Evolutionary conservation across 148 eudicot genomes (phyloP).

Genomic region (Rhododendron molle): DNA sequence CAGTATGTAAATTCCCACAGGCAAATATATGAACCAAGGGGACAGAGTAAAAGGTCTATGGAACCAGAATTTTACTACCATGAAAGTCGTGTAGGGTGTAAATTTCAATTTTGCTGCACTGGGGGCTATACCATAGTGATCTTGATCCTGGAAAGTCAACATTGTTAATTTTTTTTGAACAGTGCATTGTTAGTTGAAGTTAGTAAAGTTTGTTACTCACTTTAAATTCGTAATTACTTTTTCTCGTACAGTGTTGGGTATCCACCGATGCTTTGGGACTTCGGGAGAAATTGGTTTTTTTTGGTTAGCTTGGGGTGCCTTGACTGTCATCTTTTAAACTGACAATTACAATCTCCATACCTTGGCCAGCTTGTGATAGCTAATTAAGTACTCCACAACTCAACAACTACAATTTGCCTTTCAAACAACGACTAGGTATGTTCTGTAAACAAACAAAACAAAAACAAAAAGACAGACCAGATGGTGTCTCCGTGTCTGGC

Average conservation of each 20-base stretch:
- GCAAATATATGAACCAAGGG: neutral
- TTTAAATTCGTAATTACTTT: no score
- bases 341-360: neutral
- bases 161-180: no score
- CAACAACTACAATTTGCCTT: neutral
- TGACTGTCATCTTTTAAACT: neutral
- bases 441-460: neutral
- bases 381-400: neutral
- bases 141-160: no score
- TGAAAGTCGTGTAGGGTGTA: neutral
- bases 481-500: neutral
- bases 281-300: no score
- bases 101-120: neutral
- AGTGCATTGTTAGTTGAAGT: no score
- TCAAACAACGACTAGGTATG: neutral
- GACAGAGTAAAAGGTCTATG: neutral
- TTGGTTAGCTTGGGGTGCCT: neutral
- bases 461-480: neutral
- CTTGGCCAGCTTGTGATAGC: neutral
- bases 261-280: no score
- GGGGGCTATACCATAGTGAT: no score
- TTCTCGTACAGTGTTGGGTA: no score
- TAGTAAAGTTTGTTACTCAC: no score
- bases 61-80: neutral
- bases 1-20: neutral